phyloP scores from a whole-genome alignment of 2,329 filamentous ascomycete species.

The Plenodomus lindquistii region DNA sequence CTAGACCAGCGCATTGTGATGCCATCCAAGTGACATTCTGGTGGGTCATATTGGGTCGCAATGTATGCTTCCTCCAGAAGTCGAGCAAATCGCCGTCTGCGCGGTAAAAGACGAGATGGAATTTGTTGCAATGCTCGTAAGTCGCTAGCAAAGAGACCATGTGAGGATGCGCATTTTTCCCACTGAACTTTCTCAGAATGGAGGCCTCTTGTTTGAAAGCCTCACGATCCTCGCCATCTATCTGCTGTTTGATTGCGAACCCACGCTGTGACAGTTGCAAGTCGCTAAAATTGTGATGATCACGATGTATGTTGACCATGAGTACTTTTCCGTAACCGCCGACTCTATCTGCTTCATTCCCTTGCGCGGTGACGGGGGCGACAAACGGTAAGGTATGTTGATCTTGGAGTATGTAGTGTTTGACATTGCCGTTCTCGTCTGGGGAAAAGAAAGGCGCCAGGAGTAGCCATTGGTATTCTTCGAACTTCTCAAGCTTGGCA shows the following conservation, averaged over 20 bases:
- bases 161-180: constrained; percentile 10
- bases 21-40: constrained; percentile 12
- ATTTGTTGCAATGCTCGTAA: constrained; percentile 18
- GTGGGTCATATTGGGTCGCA: background rate
- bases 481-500: constrained; percentile 7
- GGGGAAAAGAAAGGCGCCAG: constrained; percentile 17
- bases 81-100: constrained; percentile 18
- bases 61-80: constrained; percentile 9
- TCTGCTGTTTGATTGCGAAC: constrained; percentile 22
- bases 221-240: constrained; percentile 2
- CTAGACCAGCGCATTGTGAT: constrained; percentile 17
- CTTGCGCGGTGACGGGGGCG: background rate
- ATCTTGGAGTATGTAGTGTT: constrained; percentile 15
- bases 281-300: constrained; percentile 17
- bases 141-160: constrained; percentile 21
- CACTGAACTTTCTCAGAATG: constrained; percentile 17
- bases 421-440: constrained; percentile 4
- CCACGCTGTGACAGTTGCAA: background rate
- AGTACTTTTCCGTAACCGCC: constrained; percentile 16
- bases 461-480: constrained; percentile 18
- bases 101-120: constrained; percentile 21
- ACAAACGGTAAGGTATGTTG: constrained; percentile 21
- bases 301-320: constrained; percentile 17
- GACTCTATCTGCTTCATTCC: background rate
- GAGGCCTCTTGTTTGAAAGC: constrained; percentile 11